Conservation (phyloP, 1,284 basidiomycete species). For the Cryptococcus wingfieldii region DNA sequence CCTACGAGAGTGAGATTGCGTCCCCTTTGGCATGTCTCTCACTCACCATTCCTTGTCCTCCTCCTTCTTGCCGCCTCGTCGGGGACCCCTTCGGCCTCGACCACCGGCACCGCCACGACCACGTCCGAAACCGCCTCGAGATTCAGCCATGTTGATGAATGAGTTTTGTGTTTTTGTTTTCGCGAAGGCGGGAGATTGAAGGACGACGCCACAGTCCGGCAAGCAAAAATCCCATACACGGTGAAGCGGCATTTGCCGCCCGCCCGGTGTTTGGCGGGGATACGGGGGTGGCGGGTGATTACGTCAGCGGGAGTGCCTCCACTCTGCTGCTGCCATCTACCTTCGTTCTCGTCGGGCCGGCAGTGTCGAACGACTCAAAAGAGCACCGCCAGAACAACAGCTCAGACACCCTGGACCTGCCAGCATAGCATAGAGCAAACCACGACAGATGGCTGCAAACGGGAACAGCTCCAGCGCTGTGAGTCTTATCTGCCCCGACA, state of each 20-base stretch:
- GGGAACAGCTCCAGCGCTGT: background rate
- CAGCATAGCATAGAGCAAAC: no score
- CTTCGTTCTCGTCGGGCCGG: no score
- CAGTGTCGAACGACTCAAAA: no score
- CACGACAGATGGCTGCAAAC: no score
- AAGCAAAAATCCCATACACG: no score
- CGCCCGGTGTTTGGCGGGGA: no score
- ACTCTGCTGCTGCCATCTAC: no score
- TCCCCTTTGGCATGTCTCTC: background rate
- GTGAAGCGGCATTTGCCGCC: no score
- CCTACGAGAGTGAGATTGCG: slow-evolving; percentile 53
- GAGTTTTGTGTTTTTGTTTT: slow-evolving; percentile 1
- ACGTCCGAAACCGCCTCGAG: slow-evolving; percentile 56
- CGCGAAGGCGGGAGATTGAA: slow-evolving; percentile 10
- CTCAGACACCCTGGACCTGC: no score
- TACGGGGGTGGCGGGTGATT: no score
- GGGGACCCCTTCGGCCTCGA: slow-evolving; percentile 80
- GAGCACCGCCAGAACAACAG: no score
- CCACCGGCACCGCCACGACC: slow-evolving; percentile 87
- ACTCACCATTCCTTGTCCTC: slow-evolving; percentile 99
- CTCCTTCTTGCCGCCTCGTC: slow-evolving; percentile 94
- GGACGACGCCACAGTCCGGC: background rate
- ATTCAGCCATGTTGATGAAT: slow-evolving; percentile 44
- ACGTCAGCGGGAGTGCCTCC: no score
- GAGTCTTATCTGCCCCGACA: background rate